phyloP scores from a whole-genome alignment of 805 yeast species.

The Wickerhamomyces kurtzmanii region DNA sequence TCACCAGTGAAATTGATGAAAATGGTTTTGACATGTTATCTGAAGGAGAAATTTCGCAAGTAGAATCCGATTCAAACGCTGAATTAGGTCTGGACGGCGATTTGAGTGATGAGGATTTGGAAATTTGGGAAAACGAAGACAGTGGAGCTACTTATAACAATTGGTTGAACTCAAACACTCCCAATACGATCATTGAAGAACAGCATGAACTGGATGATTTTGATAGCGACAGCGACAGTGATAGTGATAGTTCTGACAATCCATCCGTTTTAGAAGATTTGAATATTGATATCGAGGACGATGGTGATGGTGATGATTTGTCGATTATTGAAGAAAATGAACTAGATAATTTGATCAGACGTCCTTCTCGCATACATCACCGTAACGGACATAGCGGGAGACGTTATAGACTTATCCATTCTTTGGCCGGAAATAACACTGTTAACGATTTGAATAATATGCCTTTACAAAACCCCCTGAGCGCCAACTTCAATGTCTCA shows the following conservation, averaged over 20 bases:
- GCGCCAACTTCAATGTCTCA: too few species aligned
- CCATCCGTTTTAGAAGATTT: slow-evolving; percentile 8
- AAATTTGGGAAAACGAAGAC: background rate
- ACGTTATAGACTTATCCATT: too few species aligned
- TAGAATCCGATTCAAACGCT: background rate
- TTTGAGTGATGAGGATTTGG: slow-evolving; percentile 7
- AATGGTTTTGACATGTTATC: background rate
- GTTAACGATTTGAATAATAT: too few species aligned
- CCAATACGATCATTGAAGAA: background rate
- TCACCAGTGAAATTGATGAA: too few species aligned
- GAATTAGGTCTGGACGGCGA: slow-evolving; percentile 1
- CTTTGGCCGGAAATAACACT: too few species aligned
- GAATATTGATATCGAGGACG: slow-evolving; percentile 1
- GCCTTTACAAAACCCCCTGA: too few species aligned
- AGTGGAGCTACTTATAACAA: background rate
- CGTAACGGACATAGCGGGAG: too few species aligned
- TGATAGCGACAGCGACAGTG: slow-evolving; percentile 9
- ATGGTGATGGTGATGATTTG: slow-evolving; percentile 19
- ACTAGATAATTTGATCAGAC: slow-evolving; percentile 12
- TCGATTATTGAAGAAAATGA: slow-evolving; percentile 11
- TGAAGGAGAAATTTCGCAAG: background rate
- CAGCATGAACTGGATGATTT: background rate
- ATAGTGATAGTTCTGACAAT: slow-evolving; percentile 14
- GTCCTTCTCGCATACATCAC: too few species aligned
- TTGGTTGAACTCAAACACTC: background rate